Evolutionary conservation across 116 monocot species (phyloP), one percentile per base, ranked within the genome.

Genomic region (Dioscorea cayenensis): DNA sequence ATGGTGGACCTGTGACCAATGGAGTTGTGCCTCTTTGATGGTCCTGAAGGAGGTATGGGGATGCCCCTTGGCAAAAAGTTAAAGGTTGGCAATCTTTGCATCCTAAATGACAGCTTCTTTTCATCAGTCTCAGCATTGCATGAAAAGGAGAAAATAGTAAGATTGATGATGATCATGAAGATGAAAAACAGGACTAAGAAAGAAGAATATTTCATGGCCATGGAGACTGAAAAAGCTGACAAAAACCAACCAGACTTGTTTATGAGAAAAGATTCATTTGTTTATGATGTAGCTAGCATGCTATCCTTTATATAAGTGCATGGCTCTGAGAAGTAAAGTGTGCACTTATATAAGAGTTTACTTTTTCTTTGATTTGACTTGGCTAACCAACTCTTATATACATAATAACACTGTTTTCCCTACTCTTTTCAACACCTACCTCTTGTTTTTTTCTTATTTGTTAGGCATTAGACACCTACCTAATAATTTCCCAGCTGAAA

Each of bases 1-100:
- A 55, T 55, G 16, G 16, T 55, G 16, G 16, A 18, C 55, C n/a
- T 16, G 55, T 55, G 55, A 55, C 18, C 64, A 18, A 73, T 10
- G 29, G 28, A 28, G 63, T 82, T 82, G 64, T 82, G 81, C 51
- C 77, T 55, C 51, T 77, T 82, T 7, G 81, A 82, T 2, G 81
- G 81, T 5, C 52, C 81, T 9, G 81, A 82, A 27, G 81, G 81
- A 36, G 81, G 77, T 68, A 82, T 69, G 4, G 69, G 68, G 3
- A 5, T 9, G 10, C 77, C 77, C 36, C 63, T 82, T 25, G 81
- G 81, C 0, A 82, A 32, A 65, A 65, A 77, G 49, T 69, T 36
- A 64, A 82, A 77, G 8, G 64, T 32, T 22, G 22, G 48, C 7
- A 32, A 29, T 21, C 67, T 20, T 22, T 48, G n/a, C 21, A 62